phyloP scores from a whole-genome alignment of 2,329 filamentous ascomycete genomes.

The Capronia epimyces region DNA sequence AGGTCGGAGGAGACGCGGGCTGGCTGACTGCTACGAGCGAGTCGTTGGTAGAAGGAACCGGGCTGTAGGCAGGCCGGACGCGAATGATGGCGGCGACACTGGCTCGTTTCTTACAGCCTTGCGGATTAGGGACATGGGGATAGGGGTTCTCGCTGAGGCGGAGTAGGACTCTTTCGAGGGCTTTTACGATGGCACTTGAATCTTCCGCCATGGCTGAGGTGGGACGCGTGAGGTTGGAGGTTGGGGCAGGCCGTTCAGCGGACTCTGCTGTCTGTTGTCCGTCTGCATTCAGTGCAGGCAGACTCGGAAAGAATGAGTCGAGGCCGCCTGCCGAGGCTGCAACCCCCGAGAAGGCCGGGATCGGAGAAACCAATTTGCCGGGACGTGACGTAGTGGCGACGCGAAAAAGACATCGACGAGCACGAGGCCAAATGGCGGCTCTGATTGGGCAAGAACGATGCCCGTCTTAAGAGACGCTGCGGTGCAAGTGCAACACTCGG shows the following conservation, averaged over 20 bases:
- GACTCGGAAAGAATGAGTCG: too few relatives aligned
- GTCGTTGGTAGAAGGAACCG: slow-evolving; percentile 44
- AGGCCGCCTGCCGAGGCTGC: neutral
- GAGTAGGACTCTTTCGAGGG: slow-evolving; percentile 22
- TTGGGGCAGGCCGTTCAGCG: too few relatives aligned
- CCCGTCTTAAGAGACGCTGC: neutral
- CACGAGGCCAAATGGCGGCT: neutral
- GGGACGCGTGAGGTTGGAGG: neutral
- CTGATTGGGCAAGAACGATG: slow-evolving; percentile 5
- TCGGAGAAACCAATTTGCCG: neutral
- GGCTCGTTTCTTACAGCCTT: slow-evolving; percentile 53
- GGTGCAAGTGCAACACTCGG: neutral
- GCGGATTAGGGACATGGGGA: slow-evolving; percentile 43
- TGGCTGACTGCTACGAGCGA: slow-evolving; percentile 20
- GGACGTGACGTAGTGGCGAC: neutral
- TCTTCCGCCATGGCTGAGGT: slow-evolving; percentile 15
- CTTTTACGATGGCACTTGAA: slow-evolving; percentile 23
- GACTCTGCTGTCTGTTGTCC: neutral
- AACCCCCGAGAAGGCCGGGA: neutral
- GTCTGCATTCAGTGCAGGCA: too few relatives aligned
- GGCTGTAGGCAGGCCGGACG: slow-evolving; percentile 53
- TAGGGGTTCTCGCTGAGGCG: slow-evolving; percentile 33
- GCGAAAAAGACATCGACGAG: neutral
- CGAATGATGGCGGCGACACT: slow-evolving; percentile 62
- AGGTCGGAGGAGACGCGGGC: slow-evolving; percentile 26